phyloP scores from a whole-genome alignment of 306 rosid genomes.

The Acacia crassicarpa region DNA sequence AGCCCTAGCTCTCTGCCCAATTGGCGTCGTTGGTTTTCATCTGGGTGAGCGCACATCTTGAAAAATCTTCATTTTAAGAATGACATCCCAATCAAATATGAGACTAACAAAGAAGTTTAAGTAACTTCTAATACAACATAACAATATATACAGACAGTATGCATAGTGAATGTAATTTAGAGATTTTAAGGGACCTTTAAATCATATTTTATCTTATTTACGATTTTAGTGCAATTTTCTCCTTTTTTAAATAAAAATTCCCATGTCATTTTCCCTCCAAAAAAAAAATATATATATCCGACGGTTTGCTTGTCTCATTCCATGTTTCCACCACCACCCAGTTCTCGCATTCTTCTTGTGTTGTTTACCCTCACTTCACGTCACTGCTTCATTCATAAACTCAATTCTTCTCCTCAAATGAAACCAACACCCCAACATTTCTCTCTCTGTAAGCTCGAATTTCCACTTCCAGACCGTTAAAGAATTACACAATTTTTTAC shows the following conservation, averaged over 20 bases:
- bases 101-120: not conserved
- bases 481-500: slow-evolving; percentile 26
- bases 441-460: not conserved
- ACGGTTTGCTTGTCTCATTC: not conserved
- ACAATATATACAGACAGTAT: not conserved
- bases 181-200: too few relatives aligned
- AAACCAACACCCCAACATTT: slow-evolving; percentile 1
- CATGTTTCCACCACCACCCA: not conserved
- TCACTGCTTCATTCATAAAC: slow-evolving; percentile 51
- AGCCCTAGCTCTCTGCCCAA: slow-evolving; percentile 50
- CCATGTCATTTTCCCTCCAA: not conserved
- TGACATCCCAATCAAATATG: not conserved
- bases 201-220: too few relatives aligned
- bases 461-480: too few relatives aligned
- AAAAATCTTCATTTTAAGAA: slow-evolving; percentile 41
- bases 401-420: slow-evolving; percentile 24
- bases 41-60: slow-evolving; percentile 52
- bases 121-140: not conserved
- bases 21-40: slow-evolving; percentile 44
- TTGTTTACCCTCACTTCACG: slow-evolving; percentile 55
- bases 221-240: too few relatives aligned
- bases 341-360: slow-evolving; percentile 17
- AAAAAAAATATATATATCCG: not conserved
- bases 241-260: not conserved
- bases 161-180: too few relatives aligned